phyloP scores from a whole-genome alignment of 768 basidiomycete genomes.

The Suillus placidus region DNA sequence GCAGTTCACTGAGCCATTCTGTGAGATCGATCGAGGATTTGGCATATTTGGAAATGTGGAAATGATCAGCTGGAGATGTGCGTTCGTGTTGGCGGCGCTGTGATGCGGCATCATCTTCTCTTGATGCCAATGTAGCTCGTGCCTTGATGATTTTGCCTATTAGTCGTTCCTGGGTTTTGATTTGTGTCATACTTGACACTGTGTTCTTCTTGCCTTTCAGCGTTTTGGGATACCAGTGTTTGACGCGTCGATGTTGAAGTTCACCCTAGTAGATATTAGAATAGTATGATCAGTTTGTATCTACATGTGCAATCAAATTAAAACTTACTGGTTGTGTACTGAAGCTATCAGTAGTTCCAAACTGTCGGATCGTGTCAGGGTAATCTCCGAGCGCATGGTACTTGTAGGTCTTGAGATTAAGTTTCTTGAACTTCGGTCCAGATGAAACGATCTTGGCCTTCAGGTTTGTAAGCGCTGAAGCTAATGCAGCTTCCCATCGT shows the following conservation, averaged over 20 bases:
- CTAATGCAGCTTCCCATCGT: background rate
- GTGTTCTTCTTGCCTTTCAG: conserved; percentile 33
- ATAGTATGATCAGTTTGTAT: background rate
- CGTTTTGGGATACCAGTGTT: conserved; percentile 37
- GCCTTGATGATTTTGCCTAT: conserved; percentile 19
- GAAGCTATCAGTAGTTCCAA: conserved; percentile 39
- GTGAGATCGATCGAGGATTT: conserved; percentile 14
- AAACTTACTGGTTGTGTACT: conserved; percentile 32
- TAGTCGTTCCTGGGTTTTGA: conserved; percentile 18
- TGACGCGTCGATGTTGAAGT: conserved; percentile 37
- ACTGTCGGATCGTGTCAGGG: conserved; percentile 9
- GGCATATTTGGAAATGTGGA: conserved; percentile 25
- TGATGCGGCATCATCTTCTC: background rate
- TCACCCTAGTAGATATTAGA: conserved; percentile 33
- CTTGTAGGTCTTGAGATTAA: conserved; percentile 16
- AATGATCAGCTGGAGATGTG: conserved; percentile 26
- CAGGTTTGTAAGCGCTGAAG: background rate
- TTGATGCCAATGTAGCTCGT: background rate
- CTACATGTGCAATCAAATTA: background rate
- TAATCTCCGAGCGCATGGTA: conserved; percentile 17
- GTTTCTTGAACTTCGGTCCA: background rate
- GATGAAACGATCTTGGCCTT: conserved; percentile 7
- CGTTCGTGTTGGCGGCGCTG: conserved; percentile 18
- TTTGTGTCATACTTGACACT: conserved; percentile 30
- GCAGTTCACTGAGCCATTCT: conserved; percentile 8